Evolutionary conservation across 306 rosid genomes (phyloP), one percentile per base, ranked within the genome.

Genomic region (Vicia faba): DNA sequence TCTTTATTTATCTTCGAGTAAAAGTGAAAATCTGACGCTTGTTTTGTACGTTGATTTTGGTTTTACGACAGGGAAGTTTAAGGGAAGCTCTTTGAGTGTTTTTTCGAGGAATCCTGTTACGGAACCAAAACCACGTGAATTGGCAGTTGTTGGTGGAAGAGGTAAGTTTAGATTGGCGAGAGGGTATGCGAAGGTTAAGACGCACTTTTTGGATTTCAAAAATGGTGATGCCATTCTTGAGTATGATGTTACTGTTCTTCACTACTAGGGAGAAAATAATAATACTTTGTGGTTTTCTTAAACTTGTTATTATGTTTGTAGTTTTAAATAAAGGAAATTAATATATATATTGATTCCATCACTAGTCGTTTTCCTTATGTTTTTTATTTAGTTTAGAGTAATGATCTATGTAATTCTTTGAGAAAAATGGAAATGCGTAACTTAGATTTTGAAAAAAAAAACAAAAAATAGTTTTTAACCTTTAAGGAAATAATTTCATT

Each of bases 81-180:
- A 72, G 0, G 80, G 85, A 0, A 84, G 88, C 58, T 84, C 85
- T 0, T 19, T 84, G 72, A 68, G 70, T 7, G 69, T 84, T 23
- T 66, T 73, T 5, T 84, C 85, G 0, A 78, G 86, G 69, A 84
- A 84, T 36, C 83, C 83, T 0, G 54, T 83, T 5, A 67, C 71
- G 0, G 82, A 77, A 62, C 4, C 35, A 2, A 6, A 40, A 1
- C 14, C 18, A 0, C 73, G 84, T 5, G 87, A 83, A 64, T 13
- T 83, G 20, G 80, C 87, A 9, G 68, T 83, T 33, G 84, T 83
- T 15, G 87, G 87, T 36, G 87, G 84, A 28, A 74, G 87, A 66
- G 84, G 84, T 1, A 70, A 49, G 71, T 83, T 83, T 43, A 56
- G 64, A 46, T 3, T 83, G 70, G 87, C 87, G 13, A 67, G 71